Conservation (phyloP, 2,329 filamentous ascomycete genomes). For the Atkinsonella hypoxylon region DNA sequence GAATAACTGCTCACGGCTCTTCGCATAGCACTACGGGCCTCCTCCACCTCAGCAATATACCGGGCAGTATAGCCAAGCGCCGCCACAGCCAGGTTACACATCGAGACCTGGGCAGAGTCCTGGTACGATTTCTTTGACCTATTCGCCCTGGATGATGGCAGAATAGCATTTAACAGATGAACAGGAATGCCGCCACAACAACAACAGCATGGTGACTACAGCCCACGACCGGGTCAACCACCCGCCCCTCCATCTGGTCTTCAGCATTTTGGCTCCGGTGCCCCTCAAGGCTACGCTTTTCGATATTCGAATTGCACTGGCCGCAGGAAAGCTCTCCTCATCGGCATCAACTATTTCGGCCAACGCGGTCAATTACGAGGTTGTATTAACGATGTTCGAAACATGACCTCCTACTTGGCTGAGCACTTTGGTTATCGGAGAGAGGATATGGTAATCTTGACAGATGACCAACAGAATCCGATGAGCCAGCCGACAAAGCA, state of each 20-base stretch:
- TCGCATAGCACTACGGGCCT: constrained; percentile 16
- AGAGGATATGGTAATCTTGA: constrained; percentile 94
- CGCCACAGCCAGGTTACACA: constrained; percentile 34
- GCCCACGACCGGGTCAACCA: constrained; percentile 26
- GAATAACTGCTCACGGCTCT: background rate
- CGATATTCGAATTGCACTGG: constrained; percentile 90
- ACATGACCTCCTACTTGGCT: constrained; percentile 86
- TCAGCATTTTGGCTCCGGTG: constrained; percentile 68
- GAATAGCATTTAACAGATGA: background rate
- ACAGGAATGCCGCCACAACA: constrained; percentile 10
- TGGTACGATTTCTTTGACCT: constrained; percentile 3
- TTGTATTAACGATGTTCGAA: constrained; percentile 95
- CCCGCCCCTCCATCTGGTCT: constrained; percentile 53
- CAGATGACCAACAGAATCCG: constrained; percentile 91
- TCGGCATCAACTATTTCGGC: constrained; percentile 94
- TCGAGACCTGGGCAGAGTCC: constrained; percentile 33
- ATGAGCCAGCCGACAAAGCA: constrained; percentile 96
- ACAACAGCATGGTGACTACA: constrained; percentile 8
- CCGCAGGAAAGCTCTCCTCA: constrained; percentile 74
- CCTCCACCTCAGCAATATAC: constrained; percentile 22
- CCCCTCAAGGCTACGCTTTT: constrained; percentile 69
- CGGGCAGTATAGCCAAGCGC: constrained; percentile 16
- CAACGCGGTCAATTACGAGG: constrained; percentile 83
- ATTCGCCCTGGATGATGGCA: background rate
- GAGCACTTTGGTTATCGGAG: constrained; percentile 84